Conservation (phyloP, 371 early-diverging fungal species). For the Apophysomyces variabilis region DNA sequence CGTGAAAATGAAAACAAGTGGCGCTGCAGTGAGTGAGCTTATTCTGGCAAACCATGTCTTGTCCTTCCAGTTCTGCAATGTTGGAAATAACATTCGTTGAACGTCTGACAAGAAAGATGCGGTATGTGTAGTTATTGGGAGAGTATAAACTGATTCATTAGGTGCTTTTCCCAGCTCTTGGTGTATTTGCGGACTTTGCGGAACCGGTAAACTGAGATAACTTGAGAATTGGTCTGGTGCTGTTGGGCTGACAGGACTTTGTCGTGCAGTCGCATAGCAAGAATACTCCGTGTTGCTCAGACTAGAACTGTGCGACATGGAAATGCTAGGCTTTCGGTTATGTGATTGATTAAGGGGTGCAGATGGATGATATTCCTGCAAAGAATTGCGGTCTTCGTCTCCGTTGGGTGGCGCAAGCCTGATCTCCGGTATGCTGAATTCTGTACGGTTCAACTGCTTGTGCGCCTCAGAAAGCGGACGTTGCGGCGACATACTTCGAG, state of each 20-base stretch:
- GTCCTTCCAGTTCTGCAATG: constrained; percentile 51
- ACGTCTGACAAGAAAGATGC: constrained; percentile 1
- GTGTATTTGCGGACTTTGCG: not conserved
- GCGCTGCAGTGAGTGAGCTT: constrained; percentile 60
- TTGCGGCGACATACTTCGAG: constrained; percentile 14
- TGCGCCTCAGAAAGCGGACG: not conserved
- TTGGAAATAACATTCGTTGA: constrained; percentile 55
- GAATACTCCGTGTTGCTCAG: constrained; percentile 32
- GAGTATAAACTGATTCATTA: not conserved
- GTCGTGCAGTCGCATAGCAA: constrained; percentile 35
- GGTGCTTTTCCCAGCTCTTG: not conserved
- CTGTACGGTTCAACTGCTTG: constrained; percentile 8
- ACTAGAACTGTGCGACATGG: constrained; percentile 22
- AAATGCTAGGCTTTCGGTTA: constrained; percentile 15
- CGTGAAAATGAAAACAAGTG: constrained; percentile 58
- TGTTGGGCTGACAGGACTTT: constrained; percentile 19
- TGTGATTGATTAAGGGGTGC: not conserved
- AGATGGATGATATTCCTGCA: not conserved
- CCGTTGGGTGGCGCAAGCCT: constrained; percentile 38
- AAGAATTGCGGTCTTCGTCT: constrained; percentile 1
- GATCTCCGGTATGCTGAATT: constrained; percentile 42
- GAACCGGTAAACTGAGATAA: constrained; percentile 4
- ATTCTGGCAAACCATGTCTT: constrained; percentile 59
- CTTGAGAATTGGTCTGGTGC: not conserved
- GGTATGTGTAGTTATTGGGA: not conserved